phyloP scores from a whole-genome alignment of 371 early-diverging fungal species.

The Lichtheimia ramosa region DNA sequence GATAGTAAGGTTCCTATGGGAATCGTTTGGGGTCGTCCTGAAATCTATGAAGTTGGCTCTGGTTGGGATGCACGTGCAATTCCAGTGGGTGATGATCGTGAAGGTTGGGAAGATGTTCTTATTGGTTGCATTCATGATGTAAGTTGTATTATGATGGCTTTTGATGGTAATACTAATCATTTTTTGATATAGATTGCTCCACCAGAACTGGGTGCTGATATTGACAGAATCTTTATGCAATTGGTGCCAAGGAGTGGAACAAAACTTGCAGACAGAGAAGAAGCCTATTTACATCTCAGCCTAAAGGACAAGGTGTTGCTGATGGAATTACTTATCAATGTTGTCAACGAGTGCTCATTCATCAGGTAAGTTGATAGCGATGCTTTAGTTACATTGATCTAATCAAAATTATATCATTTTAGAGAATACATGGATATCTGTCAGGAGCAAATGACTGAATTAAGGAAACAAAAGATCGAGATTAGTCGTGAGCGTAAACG shows the following conservation, averaged over 20 bases:
- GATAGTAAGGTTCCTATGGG: no score
- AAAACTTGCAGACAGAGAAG: constrained; percentile 46
- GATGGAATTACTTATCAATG: constrained; percentile 50
- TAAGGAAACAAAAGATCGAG: constrained; percentile 66
- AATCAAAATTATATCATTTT: neutral
- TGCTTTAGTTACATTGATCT: no score
- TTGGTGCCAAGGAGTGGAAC: constrained; percentile 43
- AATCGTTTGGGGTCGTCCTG: constrained; percentile 20
- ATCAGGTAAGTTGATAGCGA: constrained; percentile 32
- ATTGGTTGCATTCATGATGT: constrained; percentile 52
- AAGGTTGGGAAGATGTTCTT: constrained; percentile 48
- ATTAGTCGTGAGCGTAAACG: constrained; percentile 62
- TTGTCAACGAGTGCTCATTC: constrained; percentile 44
- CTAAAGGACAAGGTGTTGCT: constrained; percentile 51
- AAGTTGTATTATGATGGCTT: constrained; percentile 1
- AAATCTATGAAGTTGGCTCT: constrained; percentile 21
- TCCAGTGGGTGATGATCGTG: constrained; percentile 29
- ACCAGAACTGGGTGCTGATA: constrained; percentile 38
- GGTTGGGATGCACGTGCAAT: constrained; percentile 41
- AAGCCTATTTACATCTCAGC: constrained; percentile 41
- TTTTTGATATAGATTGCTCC: constrained; percentile 39
- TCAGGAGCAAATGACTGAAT: constrained; percentile 50
- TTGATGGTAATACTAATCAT: neutral
- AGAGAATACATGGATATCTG: constrained; percentile 67
- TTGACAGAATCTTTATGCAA: constrained; percentile 50